Conservation (phyloP, 75 land plant species). For the Picea sitchensis region DNA sequence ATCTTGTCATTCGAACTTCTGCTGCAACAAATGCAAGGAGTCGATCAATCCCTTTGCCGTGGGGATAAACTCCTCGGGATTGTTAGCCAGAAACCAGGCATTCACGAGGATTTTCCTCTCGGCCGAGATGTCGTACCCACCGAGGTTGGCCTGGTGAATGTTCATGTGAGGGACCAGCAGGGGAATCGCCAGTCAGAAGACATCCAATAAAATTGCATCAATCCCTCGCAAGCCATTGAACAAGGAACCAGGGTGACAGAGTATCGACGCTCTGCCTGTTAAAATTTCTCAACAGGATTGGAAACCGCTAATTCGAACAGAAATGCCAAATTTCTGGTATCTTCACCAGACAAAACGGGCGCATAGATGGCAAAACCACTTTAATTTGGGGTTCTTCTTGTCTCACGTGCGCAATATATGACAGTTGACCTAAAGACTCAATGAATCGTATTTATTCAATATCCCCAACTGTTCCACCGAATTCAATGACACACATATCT, state of each 20-base stretch:
- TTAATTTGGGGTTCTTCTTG: too few relatives aligned
- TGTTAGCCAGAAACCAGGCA: slow-evolving; percentile 93
- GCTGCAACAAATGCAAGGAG: too few relatives aligned
- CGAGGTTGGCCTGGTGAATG: slow-evolving; percentile 85
- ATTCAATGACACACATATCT: slow-evolving; percentile 63
- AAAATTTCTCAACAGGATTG: neutral
- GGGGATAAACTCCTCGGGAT: slow-evolving; percentile 79
- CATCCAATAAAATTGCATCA: too few relatives aligned
- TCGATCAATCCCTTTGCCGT: too few relatives aligned
- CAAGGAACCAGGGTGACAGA: too few relatives aligned
- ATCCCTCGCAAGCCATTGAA: too few relatives aligned
- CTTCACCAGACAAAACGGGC: neutral
- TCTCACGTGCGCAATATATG: slow-evolving; percentile 9
- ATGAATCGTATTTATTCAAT: slow-evolving; percentile 96
- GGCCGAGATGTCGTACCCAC: slow-evolving; percentile 86
- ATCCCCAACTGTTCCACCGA: slow-evolving; percentile 73
- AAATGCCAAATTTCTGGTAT: neutral
- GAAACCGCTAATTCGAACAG: neutral
- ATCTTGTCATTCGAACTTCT: too few relatives aligned
- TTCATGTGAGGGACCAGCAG: slow-evolving; percentile 99
- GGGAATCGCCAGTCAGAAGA: slow-evolving; percentile 65
- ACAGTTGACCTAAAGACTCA: slow-evolving; percentile 81
- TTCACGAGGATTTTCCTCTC: slow-evolving; percentile 97
- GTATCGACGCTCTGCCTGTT: too few relatives aligned
- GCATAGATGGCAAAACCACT: neutral